These are phyloP conservation scores for Chlorophyllum brunneum DNA, from an alignment of 768 basidiomycete species.

Conservation along the genomic window DNA sequence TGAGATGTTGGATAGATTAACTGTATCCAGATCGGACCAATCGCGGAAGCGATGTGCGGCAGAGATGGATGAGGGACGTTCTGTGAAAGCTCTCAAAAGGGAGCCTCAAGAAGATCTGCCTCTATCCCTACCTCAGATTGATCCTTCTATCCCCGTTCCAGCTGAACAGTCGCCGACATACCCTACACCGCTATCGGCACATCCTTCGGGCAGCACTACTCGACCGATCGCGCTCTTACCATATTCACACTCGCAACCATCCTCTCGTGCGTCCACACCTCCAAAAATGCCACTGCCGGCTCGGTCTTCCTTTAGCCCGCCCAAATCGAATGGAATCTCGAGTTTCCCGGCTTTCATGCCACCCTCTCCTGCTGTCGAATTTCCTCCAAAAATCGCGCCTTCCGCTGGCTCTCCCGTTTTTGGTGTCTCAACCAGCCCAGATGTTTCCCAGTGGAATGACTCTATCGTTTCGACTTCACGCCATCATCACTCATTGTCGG, in stretches of 20 bases:
- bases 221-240: conserved; percentile 13
- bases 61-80: conserved; percentile 38
- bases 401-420: conserved; percentile 17
- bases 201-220: conserved; percentile 3
- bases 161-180: conserved; percentile 16
- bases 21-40: conserved; percentile 26
- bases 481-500: conserved; percentile 41
- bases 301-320: conserved; percentile 24
- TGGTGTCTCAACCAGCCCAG: conserved; percentile 14
- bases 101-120: conserved; percentile 43
- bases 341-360: conserved; percentile 22
- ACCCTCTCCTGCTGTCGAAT: conserved; percentile 19
- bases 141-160: conserved; percentile 14
- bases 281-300: conserved; percentile 24
- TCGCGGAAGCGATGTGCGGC: conserved; percentile 43
- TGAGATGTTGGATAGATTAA: conserved; percentile 41
- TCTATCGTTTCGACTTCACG: conserved; percentile 29
- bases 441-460: conserved; percentile 37
- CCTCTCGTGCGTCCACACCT: conserved; percentile 29
- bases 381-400: conserved; percentile 16
- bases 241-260: conserved; percentile 33
- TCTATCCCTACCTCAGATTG: conserved; percentile 24
- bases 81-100: conserved; percentile 42
- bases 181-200: conserved; percentile 17
- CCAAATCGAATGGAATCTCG: conserved; percentile 21